A percentile compares a stretch with the other conserved stretches of the same genome.
These are phyloP conservation scores for Westerdykella aurantiaca DNA, from an alignment of 2,329 filamentous ascomycete genomes.

Conservation along the genomic window DNA sequence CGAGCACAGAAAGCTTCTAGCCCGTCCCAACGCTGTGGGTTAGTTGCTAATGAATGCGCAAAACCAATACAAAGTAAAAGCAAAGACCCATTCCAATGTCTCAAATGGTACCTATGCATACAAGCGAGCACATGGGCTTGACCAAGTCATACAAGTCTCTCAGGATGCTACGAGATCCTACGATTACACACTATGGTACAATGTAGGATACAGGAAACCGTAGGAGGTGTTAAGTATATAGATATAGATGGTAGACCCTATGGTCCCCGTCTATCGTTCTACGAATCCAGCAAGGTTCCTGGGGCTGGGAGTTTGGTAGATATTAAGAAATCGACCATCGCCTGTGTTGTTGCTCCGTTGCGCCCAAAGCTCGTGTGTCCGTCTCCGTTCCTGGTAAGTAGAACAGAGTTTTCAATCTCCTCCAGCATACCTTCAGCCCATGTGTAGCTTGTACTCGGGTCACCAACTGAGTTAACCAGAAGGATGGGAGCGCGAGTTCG, in stretches of 20 bases:
- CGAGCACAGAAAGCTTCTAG: too few relatives aligned
- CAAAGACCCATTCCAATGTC: too few relatives aligned
- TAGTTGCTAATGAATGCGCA: too few relatives aligned
- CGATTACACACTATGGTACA: conserved; percentile 22
- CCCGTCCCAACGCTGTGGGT: too few relatives aligned
- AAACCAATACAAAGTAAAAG: too few relatives aligned
- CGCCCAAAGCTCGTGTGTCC: conserved; percentile 38
- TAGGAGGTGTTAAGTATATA: too few relatives aligned
- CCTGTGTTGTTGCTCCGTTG: conserved; percentile 27
- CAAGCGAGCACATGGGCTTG: conserved; percentile 35
- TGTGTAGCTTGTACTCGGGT: conserved; percentile 38
- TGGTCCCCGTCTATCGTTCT: too few relatives aligned
- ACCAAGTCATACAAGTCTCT: conserved; percentile 26
- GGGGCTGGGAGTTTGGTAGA: conserved; percentile 26
- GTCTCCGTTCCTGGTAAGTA: conserved; percentile 39
- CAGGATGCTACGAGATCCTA: conserved; percentile 35
- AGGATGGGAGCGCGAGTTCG: conserved; percentile 29
- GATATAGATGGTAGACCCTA: too few relatives aligned
- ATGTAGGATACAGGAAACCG: too few relatives aligned
- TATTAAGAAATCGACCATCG: conserved; percentile 33
- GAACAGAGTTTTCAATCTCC: conserved; percentile 26
- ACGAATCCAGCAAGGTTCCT: conserved; percentile 5
- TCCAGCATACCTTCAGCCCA: conserved; percentile 32
- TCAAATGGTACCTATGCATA: too few relatives aligned
- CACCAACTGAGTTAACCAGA: conserved; percentile 37